phyloP scores from a whole-genome alignment of 495 filamentous ascomycete genomes.

The Pyrenopolyporus hunteri region DNA sequence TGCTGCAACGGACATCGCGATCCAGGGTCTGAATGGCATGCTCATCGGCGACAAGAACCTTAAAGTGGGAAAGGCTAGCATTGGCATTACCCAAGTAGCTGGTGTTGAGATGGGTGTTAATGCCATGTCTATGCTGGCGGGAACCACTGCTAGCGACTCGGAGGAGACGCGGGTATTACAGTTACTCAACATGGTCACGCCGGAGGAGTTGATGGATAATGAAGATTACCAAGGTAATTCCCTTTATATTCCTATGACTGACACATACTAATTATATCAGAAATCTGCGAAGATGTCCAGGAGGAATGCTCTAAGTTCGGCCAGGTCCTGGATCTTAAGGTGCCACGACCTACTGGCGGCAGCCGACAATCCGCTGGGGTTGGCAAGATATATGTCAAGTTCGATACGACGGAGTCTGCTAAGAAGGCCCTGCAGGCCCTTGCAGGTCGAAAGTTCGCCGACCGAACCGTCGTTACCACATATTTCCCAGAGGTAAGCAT shows the following conservation, averaged over 20 bases:
- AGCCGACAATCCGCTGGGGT: constrained; percentile 85
- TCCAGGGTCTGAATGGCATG: constrained; percentile 92
- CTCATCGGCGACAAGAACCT: constrained; percentile 84
- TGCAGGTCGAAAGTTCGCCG: constrained; percentile 92
- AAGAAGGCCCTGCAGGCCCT: constrained; percentile 82
- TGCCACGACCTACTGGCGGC: constrained; percentile 83
- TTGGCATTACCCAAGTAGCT: constrained; percentile 87
- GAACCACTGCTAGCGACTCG: constrained; percentile 74
- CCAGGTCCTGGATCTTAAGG: constrained; percentile 80
- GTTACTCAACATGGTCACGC: constrained; percentile 96
- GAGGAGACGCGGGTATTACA: constrained; percentile 84
- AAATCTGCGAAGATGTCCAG: constrained; percentile 90
- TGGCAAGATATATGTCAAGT: constrained; percentile 97
- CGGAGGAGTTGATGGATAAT: constrained; percentile 90
- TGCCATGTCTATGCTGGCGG: constrained; percentile 98
- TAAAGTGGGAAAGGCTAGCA: constrained; percentile 85
- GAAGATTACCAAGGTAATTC: constrained; percentile 89
- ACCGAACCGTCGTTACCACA: constrained; percentile 93
- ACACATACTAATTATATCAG: constrained; percentile 54
- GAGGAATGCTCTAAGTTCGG: constrained; percentile 95
- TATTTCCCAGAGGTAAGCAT: constrained; percentile 85
- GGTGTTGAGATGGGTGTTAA: constrained; percentile 95
- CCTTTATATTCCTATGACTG: background rate
- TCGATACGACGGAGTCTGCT: constrained; percentile 77
- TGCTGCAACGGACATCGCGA: constrained; percentile 77